A percentile compares a stretch with the other conserved stretches of the same genome.
phyloP scores from a whole-genome alignment of 2,329 filamentous ascomycete genomes.

The Claviceps sorghi region DNA sequence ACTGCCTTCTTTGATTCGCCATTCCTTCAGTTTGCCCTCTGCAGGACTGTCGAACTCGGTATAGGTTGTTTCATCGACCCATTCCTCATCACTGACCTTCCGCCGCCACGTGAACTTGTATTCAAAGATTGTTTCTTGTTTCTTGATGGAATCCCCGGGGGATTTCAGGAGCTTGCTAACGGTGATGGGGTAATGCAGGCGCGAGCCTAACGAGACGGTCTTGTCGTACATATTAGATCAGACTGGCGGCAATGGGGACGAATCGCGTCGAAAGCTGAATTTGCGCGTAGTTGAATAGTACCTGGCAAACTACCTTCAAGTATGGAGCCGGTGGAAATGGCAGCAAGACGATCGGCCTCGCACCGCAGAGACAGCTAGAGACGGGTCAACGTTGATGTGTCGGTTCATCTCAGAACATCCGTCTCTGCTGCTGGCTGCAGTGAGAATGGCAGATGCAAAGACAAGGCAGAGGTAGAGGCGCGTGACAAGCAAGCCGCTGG shows the following conservation, averaged over 20 bases:
- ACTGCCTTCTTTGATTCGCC: slow-evolving; percentile 58
- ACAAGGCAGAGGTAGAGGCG: too few species aligned
- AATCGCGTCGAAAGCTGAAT: background rate
- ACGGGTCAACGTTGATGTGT: background rate
- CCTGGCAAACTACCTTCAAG: background rate
- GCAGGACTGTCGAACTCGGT: slow-evolving; percentile 71
- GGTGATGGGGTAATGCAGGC: slow-evolving; percentile 84
- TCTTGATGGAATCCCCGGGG: slow-evolving; percentile 59
- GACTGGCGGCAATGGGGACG: background rate
- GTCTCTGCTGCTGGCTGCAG: background rate
- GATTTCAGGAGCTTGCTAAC: slow-evolving; percentile 71
- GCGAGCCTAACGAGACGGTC: slow-evolving; percentile 36
- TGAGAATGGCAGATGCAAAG: background rate
- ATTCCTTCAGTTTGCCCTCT: slow-evolving; percentile 64
- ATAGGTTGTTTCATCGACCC: slow-evolving; percentile 49
- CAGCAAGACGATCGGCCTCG: background rate
- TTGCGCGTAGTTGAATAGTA: background rate
- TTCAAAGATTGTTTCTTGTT: slow-evolving; percentile 64
- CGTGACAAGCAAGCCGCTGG: background rate
- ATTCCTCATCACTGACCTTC: slow-evolving; percentile 53
- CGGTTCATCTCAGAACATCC: background rate
- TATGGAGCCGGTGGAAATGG: background rate
- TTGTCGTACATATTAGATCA: slow-evolving; percentile 23
- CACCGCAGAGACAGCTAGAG: background rate
- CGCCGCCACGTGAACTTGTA: slow-evolving; percentile 77